phyloP scores from a whole-genome alignment of 2,329 filamentous ascomycete genomes.

The Penicillium sp. region DNA sequence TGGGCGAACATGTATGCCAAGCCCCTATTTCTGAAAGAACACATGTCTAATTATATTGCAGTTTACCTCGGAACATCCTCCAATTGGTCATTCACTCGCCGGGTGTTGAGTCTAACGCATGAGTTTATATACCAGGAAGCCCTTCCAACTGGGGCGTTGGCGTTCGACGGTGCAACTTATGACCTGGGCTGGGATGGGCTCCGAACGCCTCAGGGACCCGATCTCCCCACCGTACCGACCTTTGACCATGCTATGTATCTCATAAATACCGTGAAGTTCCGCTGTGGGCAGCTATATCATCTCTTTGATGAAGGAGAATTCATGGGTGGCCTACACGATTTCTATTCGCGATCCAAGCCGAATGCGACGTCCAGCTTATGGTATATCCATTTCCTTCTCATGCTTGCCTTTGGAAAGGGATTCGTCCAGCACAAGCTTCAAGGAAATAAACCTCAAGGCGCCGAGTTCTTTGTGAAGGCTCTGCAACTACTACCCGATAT shows the following conservation, averaged over 20 bases:
- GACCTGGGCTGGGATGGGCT: slow-evolving; percentile 53
- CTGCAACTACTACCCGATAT: slow-evolving; percentile 47
- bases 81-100: slow-evolving; percentile 25
- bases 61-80: slow-evolving; percentile 26
- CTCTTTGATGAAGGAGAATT: slow-evolving; percentile 54
- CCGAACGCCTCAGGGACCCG: slow-evolving; percentile 33
- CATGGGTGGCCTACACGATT: slow-evolving; percentile 45
- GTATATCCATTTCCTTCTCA: slow-evolving; percentile 55
- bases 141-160: slow-evolving; percentile 46
- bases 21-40: neutral
- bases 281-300: slow-evolving; percentile 54
- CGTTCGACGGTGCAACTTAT: slow-evolving; percentile 55
- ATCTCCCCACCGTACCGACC: slow-evolving; percentile 42
- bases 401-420: slow-evolving; percentile 58
- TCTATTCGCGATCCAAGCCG: slow-evolving; percentile 39
- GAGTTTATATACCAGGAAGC: slow-evolving; percentile 22
- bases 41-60: slow-evolving; percentile 21
- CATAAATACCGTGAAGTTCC: slow-evolving; percentile 57
- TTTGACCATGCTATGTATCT: slow-evolving; percentile 54
- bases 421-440: slow-evolving; percentile 46
- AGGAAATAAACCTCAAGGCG: slow-evolving; percentile 46
- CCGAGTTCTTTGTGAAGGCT: slow-evolving; percentile 49
- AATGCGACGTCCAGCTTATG: slow-evolving; percentile 40
- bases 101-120: slow-evolving; percentile 23
- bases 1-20: slow-evolving; percentile 45